Conservation (phyloP, 2,329 filamentous ascomycete species). For the Pyricularia sp. region DNA sequence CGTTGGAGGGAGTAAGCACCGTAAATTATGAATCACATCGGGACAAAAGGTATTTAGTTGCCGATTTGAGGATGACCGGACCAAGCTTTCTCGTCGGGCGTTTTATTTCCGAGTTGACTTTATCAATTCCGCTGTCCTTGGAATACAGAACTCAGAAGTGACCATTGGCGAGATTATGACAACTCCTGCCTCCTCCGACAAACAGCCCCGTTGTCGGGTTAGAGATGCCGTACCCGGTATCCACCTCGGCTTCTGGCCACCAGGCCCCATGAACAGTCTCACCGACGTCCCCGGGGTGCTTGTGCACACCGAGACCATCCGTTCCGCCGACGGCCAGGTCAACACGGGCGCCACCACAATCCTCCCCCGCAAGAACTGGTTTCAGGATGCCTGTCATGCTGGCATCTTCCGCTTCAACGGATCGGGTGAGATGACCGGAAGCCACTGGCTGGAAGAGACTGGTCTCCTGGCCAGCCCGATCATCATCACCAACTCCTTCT, state of each 20-base stretch:
- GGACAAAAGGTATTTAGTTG: not conserved
- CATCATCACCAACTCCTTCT: slow-evolving; percentile 44
- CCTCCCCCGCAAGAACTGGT: slow-evolving; percentile 31
- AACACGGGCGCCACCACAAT: slow-evolving; percentile 39
- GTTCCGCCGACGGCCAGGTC: slow-evolving; percentile 11
- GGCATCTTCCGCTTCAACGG: slow-evolving; percentile 51
- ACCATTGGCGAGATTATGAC: not conserved
- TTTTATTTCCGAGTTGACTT: not conserved
- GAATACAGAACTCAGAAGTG: not conserved
- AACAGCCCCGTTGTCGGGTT: slow-evolving; percentile 18
- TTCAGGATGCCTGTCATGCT: slow-evolving; percentile 29
- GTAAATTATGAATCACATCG: not conserved
- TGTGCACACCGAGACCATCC: slow-evolving; percentile 22
- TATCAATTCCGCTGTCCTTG: not conserved
- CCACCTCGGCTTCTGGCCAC: slow-evolving; percentile 27
- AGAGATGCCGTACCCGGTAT: slow-evolving; percentile 31
- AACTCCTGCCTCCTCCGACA: slow-evolving; percentile 29
- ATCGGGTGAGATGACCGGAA: slow-evolving; percentile 48
- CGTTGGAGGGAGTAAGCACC: not conserved
- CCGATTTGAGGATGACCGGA: not conserved
- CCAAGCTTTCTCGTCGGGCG: not conserved
- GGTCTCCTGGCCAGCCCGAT: slow-evolving; percentile 46
- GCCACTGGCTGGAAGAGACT: slow-evolving; percentile 48
- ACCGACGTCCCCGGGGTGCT: slow-evolving; percentile 37
- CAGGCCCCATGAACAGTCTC: slow-evolving; percentile 34